Conservation (phyloP, 148 eudicot genomes). For the Limonium bicolor region DNA sequence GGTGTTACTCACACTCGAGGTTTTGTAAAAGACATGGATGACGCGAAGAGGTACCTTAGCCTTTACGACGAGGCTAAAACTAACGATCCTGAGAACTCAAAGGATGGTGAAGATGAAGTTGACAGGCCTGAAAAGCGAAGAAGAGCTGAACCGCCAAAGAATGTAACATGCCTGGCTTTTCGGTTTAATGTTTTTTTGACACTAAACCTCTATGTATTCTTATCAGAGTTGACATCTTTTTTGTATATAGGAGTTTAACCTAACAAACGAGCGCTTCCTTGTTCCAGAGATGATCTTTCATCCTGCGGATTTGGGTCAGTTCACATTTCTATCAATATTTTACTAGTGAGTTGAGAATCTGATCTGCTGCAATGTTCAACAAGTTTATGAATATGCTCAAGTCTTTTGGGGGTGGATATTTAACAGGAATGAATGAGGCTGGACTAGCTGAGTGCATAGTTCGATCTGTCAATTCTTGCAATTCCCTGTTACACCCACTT, state of each 20-base stretch:
- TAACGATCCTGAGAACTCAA: constrained; percentile 6
- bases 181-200: too few relatives aligned
- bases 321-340: too few relatives aligned
- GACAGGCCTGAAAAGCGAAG: constrained; percentile 31
- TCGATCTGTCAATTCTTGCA: constrained; percentile 78
- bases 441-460: constrained; percentile 97
- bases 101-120: constrained; percentile 14
- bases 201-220: background rate
- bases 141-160: constrained; percentile 54
- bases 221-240: background rate
- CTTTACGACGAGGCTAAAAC: constrained; percentile 25
- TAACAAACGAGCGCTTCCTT: constrained; percentile 95
- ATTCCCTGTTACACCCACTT: constrained; percentile 88
- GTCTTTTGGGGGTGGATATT: background rate
- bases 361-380: too few relatives aligned
- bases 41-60: constrained; percentile 50
- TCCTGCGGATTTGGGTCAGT: constrained; percentile 85
- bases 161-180: constrained; percentile 19
- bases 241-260: constrained; percentile 56
- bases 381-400: too few relatives aligned
- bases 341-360: too few relatives aligned
- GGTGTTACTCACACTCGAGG: constrained; percentile 70
- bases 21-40: constrained; percentile 60
- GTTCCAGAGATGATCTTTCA: constrained; percentile 99
- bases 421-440: constrained; percentile 37